Base-by-base conservation (phyloP, 2,329 filamentous ascomycete genomes). In the Colletotrichum sp. region DNA sequence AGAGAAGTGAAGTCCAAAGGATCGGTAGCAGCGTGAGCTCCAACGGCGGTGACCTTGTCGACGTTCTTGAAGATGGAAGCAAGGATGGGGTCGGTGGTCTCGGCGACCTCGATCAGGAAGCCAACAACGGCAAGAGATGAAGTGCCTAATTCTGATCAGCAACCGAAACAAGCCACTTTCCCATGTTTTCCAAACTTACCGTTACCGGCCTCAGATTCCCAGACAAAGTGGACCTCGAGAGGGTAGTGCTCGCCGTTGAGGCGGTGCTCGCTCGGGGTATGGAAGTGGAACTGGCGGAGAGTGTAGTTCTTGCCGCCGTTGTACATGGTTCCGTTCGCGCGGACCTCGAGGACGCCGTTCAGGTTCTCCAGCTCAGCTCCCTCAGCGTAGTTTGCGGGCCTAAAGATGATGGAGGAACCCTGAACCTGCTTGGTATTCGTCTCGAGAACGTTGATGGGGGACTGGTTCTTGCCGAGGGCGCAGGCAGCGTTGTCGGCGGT, bases 251-350 rank as follows among this genome's bases (percentile, higher is more conserved):
- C 83, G 8, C 86, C 81, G 80, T 86, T 78, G 81, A 92, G 84
- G 64, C 88, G 86, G 79, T 93, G 91, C 84, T 93, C 91, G 60
- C 89, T 89, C 0, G 91, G 90, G 0, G 89, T 89, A 80, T 92
- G 91, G 83, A 92, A 90, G 82, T 92, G 91, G 83, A 92, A 92
- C 78, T 92, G 90, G 59, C 83, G 83, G 16, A 92, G 83, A 0
- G 78, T 80, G 81, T 87, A 91, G 15, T 84, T 80, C 24, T 81
- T 81, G 44, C 83, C 85, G 2, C 79, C 83, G 30, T 88, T 81
- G 0, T 78, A 82, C 8, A 90, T 85, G 13, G 85, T 88, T 26
- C 89, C 89, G 62, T 88, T 88, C 30, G 86, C 85, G 32, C 87
- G 81, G 59, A 90, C 87, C 80, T 90, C 86, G 30, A 91, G 84